Base-by-base conservation (phyloP, 139 green algal species). In the Chlamydomonas sphaeroides region DNA sequence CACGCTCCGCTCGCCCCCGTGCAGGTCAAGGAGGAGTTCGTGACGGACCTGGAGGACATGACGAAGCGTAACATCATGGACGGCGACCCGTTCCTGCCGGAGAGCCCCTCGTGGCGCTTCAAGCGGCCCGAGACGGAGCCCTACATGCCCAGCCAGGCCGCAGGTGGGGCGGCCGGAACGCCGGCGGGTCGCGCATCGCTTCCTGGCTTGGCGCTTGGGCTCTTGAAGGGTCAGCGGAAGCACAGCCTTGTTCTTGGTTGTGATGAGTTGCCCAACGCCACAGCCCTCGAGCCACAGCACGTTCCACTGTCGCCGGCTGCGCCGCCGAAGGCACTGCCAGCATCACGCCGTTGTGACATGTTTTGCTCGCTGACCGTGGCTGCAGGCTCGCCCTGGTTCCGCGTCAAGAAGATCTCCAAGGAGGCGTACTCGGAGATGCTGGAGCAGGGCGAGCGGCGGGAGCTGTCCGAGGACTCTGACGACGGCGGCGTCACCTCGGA, bases 401-500 rank as follows among this genome's bases (percentile, higher is more conserved):
- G 75, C 38, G 80, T 89, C 25, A 70, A 75, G 25, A 89, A 89
- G 78, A 69, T 93, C 30, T 69, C 69, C 39, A 89, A 89, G 75
- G 89, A 93, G 83, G 56, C 91, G 78, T 93, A 93, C 86, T 85
- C 86, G 73, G 84, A 89, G 71, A 87, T 91, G 82, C 73, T 91
- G 51, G 86, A 92, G 74, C 57, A 39, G 32, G 67, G 56, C 56
- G 18, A 56, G 48, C 36, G 23, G 6, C 26, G 51, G n/a, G 62
- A 71, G 61, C 56, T 66, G 57, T 15, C 65, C 41, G 79, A 65
- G 3, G 6, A 62, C 0, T 35, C 66, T 1, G 45, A 62, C 23
- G 20, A 10, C 17, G 25, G 23, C 18, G 49, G 49, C 23, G 14
- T 6, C 33, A 17, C 20, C 7, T 42, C 35, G 23, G 49, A 56